Evolutionary conservation across 2,329 filamentous ascomycete genomes (phyloP), one percentile per base, ranked within the genome.

Genomic region (Sporothrix curviconia): DNA sequence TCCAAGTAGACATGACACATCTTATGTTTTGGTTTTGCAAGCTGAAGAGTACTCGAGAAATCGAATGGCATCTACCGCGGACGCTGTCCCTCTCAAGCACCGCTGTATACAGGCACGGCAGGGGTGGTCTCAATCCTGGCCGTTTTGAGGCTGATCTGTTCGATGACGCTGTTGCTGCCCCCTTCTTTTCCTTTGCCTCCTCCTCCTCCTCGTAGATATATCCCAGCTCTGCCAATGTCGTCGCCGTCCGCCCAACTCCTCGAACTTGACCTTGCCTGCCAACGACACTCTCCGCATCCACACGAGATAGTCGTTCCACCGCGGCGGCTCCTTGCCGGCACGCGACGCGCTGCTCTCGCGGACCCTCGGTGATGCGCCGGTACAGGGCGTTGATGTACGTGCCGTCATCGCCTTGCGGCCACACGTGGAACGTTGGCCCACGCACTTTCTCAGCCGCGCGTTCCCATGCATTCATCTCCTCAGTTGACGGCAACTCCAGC

Each of bases 391-490:
- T 90, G 67, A 92, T 84, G 61, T 89, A 89, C 19, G 79, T 70
- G 0, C 78, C 85, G 67, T 92, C 89, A 28, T 76, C 79, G 0
- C 83, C 83, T 56, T 73, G 75, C 1, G 72, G 70, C 58, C 80
- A 75, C 0, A 76, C 70, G 62, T 83, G 79, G 52, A 78, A 78
- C 9, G 69, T 67, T 5, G 69, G 70, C 2, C 68, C 73, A 66
- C 66, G 59, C 3, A 66, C 67, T 56, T 76, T 67, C 72, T 87
- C 85, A 46, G 86, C 79, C 0, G 74, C 67, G 3, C 73, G 71
- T 67, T 89, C 88, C 90, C 89, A 95, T 2, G 66, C 66, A 56
- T 77, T 70, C 86, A 96, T 95, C 53, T 83, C 82, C 0, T 74
- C 67, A 1, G 68, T 69, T 0, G 80, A 66, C 0, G 91, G 91